These are phyloP conservation scores for Neurospora cerealis DNA, from an alignment of 495 filamentous ascomycete species.

Conservation along the genomic window DNA sequence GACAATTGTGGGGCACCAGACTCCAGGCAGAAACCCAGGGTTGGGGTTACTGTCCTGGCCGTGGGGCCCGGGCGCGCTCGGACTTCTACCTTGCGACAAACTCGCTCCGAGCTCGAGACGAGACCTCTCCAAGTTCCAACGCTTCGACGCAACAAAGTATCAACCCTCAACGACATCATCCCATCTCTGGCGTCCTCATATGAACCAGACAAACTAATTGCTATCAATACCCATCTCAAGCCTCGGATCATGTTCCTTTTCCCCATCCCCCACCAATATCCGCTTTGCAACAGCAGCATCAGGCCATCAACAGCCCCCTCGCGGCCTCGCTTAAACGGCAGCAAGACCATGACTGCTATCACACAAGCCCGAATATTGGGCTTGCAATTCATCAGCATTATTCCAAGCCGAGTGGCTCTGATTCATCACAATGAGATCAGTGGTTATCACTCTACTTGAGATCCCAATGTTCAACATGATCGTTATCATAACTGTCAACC, in stretches of 20 bases:
- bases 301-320: neutral
- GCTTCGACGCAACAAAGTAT: neutral
- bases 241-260: neutral
- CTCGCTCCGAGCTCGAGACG: neutral
- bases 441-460: neutral
- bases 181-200: neutral
- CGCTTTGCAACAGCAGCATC: neutral
- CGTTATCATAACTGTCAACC: neutral
- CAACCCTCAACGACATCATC: neutral
- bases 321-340: neutral
- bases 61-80: neutral
- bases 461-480: neutral
- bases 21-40: neutral
- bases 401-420: neutral
- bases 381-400: neutral
- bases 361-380: neutral
- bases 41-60: neutral
- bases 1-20: neutral
- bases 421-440: neutral
- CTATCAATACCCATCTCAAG: neutral
- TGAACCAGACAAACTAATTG: neutral
- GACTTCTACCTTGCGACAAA: neutral
- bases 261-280: neutral
- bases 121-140: too few relatives aligned
- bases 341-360: neutral